Evolutionary conservation across 805 yeast genomes (phyloP).

Genomic region (Metschnikowia cerradonensis): DNA sequence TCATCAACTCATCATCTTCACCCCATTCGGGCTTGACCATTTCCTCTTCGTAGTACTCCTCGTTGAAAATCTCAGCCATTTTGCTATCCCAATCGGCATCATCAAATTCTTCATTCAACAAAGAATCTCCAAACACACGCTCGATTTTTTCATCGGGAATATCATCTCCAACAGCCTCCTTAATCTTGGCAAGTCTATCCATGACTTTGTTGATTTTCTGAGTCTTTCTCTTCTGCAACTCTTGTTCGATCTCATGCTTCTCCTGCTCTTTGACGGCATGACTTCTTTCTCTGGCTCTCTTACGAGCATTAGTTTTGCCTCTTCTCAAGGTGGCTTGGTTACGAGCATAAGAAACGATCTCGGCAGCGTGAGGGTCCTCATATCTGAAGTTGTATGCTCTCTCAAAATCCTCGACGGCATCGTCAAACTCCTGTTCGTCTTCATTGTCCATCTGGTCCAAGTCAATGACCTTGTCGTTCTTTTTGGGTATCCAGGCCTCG

Average conservation of each 20-base stretch:
- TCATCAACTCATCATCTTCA: constrained; percentile 37
- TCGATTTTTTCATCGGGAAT: constrained; percentile 56
- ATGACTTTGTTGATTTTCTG: constrained; percentile 73
- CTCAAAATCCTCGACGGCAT: constrained; percentile 87
- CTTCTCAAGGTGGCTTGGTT: constrained; percentile 88
- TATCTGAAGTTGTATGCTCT: constrained; percentile 91
- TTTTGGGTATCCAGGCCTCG: constrained; percentile 87
- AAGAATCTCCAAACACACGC: constrained; percentile 65
- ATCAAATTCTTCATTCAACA: constrained; percentile 84
- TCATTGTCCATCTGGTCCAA: constrained; percentile 48
- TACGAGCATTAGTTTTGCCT: constrained; percentile 66
- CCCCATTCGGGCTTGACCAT: constrained; percentile 62
- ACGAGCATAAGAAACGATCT: constrained; percentile 92
- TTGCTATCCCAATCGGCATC: constrained; percentile 87
- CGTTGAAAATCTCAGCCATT: constrained; percentile 81
- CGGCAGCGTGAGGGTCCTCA: constrained; percentile 88
- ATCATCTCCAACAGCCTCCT: constrained; percentile 65
- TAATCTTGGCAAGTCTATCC: constrained; percentile 62
- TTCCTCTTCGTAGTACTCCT: constrained; percentile 63
- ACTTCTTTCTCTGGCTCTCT: constrained; percentile 74
- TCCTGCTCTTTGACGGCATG: constrained; percentile 50
- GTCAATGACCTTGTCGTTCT: constrained; percentile 54
- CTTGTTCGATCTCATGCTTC: constrained; percentile 52
- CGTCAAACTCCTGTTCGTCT: constrained; percentile 84
- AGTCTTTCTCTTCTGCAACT: constrained; percentile 66